Base-by-base conservation (phyloP, 2,329 filamentous ascomycete species). In the Talaromyces sp. region DNA sequence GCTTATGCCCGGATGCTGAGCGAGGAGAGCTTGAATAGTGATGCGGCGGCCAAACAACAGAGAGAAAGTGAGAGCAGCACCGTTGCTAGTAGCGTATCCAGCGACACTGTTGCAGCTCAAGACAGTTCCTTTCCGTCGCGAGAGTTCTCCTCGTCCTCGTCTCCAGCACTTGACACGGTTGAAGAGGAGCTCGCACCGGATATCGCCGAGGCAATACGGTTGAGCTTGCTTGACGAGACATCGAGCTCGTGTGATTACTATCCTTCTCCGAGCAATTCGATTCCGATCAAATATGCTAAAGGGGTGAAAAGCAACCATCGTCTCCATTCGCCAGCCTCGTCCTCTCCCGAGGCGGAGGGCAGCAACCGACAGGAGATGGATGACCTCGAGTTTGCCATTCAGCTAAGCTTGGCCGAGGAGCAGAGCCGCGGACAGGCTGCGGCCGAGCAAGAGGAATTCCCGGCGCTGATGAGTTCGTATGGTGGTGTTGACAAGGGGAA, bases 1-100 rank as follows among this genome's bases (percentile, higher is more conserved):
- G 84, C 84, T 2, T 88, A 87, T 69, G 86, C 86, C 8, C 81
- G 82, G 14, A 77, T 88, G 71, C 71, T 88, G 38, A 87, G 84
- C 55, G 80, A 87, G 69, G 86, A 88, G 67, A 76, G 80, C 8
- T 76, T 82, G 54, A 78, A 80, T 54, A 76, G 74, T 26, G 84
- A 85, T 55, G 75, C 77, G 52, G 75, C 77, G 52, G 68, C 72
- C 35, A 81, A 82, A 46, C 49, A 75, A 14, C 49, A 75, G 14
- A 75, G 76, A 55, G 78, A 81, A 31, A 76, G 73, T 7, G 64
- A 70, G 8, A 70, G 67, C 11, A 78, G 71, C 62, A 80, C 75
- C 50, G 73, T 73, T 13, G 66, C 68, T 9, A 75, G 71, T 51
- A 77, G 77, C 38, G 72, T 73, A 6, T 69, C 72, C 17, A 74